A percentile compares a stretch with the other conserved stretches of the same genome.
Evolutionary conservation across 129 eudicot species (phyloP).

Genomic region (Helianthus tuberosus): DNA sequence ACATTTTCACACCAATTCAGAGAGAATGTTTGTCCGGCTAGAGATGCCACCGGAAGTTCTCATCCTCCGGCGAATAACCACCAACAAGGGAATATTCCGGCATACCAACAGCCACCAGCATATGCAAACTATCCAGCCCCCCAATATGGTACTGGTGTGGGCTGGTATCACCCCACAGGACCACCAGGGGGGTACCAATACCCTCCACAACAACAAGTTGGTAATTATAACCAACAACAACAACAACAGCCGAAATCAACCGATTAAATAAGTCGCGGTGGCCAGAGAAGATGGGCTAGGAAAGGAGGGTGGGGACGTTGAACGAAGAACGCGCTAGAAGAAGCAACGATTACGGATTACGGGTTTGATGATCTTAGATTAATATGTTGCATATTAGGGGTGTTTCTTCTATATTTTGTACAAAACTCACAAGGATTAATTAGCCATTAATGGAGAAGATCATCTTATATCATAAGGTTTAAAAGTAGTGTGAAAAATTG

Average conservation of each 20-base stretch:
- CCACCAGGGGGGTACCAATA: slow-evolving; percentile 26
- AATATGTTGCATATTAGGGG: background rate
- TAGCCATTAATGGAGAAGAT: background rate
- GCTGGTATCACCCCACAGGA: slow-evolving; percentile 31
- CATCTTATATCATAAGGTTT: background rate
- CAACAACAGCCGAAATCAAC: slow-evolving; percentile 7
- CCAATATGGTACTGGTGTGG: slow-evolving; percentile 30
- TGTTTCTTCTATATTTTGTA: background rate
- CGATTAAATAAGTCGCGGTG: slow-evolving; percentile 9
- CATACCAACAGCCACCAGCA: slow-evolving; percentile 17
- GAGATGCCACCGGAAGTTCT: background rate
- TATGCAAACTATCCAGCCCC: slow-evolving; percentile 18
- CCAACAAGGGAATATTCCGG: slow-evolving; percentile 23
- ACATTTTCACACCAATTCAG: slow-evolving; percentile 44
- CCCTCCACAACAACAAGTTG: slow-evolving; percentile 28
- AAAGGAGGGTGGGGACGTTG: slow-evolving; percentile 9
- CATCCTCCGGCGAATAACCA: slow-evolving; percentile 23
- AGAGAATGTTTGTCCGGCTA: slow-evolving; percentile 17
- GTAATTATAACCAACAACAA: slow-evolving; percentile 25
- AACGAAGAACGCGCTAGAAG: background rate
- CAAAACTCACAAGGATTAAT: background rate
- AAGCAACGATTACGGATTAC: too few relatives aligned
- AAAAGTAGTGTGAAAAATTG: too few relatives aligned
- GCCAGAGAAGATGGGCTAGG: background rate
- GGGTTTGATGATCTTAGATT: background rate